Evolutionary conservation across 1,284 basidiomycete species (phyloP).

Genomic region (Fomitopsis betulina): DNA sequence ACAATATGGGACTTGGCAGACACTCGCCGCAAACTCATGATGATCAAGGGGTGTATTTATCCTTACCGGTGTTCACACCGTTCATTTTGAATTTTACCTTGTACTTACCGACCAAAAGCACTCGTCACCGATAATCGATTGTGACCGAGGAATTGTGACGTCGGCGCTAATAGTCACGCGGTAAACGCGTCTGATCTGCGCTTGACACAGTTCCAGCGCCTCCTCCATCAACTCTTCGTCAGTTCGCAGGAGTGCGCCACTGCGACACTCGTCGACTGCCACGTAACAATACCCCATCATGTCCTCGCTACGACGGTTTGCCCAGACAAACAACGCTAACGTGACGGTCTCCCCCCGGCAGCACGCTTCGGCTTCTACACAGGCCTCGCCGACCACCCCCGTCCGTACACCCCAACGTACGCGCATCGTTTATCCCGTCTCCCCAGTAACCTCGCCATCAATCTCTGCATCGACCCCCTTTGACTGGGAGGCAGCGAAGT

Average conservation of each 20-base stretch:
- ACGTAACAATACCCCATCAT: slow-evolving; percentile 4
- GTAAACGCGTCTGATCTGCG: neutral
- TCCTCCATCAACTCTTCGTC: neutral
- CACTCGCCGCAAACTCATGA: too few species aligned
- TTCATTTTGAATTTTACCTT: too few species aligned
- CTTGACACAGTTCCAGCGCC: neutral
- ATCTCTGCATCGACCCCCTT: slow-evolving; percentile 69
- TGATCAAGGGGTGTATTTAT: too few species aligned
- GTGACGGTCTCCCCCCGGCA: slow-evolving; percentile 14
- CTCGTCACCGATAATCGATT: too few species aligned
- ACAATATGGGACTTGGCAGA: too few species aligned
- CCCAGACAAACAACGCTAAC: slow-evolving; percentile 28
- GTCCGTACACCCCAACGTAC: slow-evolving; percentile 24
- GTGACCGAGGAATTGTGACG: neutral
- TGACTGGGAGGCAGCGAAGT: slow-evolving; percentile 77
- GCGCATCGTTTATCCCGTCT: slow-evolving; percentile 23
- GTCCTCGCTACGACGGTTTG: slow-evolving; percentile 24
- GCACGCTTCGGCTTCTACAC: neutral
- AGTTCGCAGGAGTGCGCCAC: neutral
- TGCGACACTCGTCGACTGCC: neutral
- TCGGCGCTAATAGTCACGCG: neutral
- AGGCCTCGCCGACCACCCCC: slow-evolving; percentile 19
- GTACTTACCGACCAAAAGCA: too few species aligned
- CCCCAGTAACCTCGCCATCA: slow-evolving; percentile 61
- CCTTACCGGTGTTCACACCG: too few species aligned